Evolutionary conservation across 495 filamentous ascomycete species (phyloP), one percentile per base, ranked within the genome.

Genomic region (Xeromyces bisporus): DNA sequence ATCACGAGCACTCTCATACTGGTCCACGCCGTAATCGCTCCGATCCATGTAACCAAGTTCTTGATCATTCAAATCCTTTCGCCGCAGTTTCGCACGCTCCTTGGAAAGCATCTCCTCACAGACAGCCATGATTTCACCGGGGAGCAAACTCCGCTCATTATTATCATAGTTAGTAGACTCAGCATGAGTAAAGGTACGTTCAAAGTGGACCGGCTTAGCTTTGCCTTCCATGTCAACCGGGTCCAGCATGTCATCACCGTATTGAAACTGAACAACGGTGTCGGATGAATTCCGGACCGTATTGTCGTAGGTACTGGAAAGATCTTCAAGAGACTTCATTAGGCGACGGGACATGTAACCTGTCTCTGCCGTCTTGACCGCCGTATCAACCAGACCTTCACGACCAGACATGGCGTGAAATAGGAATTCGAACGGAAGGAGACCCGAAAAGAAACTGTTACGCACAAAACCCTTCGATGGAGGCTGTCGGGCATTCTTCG

Each of bases 311-410:
- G 78, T 67, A 0, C 78, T 77, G 0, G 83, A 89, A 6, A 96
- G 61, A 67, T 97, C 89, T 47, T 97, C 89, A 21, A 97, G 62
- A 0, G 81, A 89, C 57, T 97, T 97, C 89, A 97, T 96, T 51
- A 97, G 53, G 25, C 89, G 77, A 58, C 89, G 74, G 36, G 86
- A 94, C 91, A 97, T 97, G 59, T 97, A 97, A 32, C 89, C 89
- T 3, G 89, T 97, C 54, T 97, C 89, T 16, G 89, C 89, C 10
- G 89, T 97, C 62, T 97, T 97, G 56, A 97, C 89, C 18, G 89
- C 89, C n/a, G 89, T 97, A 71, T 97, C 89, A 42, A 97, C 86
- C 38, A 97, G 62, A 69, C 89, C 89, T 72, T 93, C 89, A 73
- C 89, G 80, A 48, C 89, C 89, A 25, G 82, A 89, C 60, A 96